Evolutionary conservation across 257 asterid species (phyloP).

Genomic region (Osmanthus fragrans): DNA sequence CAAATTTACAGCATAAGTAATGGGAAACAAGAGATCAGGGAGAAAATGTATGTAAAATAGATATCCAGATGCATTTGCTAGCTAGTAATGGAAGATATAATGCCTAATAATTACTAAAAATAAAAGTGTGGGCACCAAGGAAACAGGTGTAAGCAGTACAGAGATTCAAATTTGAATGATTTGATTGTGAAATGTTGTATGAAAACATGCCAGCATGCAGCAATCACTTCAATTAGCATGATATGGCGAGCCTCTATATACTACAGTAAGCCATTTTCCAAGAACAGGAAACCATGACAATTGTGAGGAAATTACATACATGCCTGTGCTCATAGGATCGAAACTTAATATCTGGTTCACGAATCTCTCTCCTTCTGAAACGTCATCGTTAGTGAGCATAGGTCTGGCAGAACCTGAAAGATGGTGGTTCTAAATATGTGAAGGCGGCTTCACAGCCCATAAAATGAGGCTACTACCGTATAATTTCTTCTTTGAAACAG

Average conservation of each 20-base stretch:
- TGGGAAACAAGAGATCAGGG: not conserved
- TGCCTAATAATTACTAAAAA: slow-evolving; percentile 7
- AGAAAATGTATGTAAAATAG: not conserved
- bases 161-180: not conserved
- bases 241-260: not conserved
- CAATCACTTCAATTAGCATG: slow-evolving; percentile 4
- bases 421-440: slow-evolving; percentile 23
- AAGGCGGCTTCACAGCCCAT: slow-evolving; percentile 11
- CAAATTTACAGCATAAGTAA: too few species aligned
- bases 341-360: slow-evolving; percentile 55
- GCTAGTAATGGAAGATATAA: not conserved
- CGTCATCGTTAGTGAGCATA: slow-evolving; percentile 78
- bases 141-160: not conserved
- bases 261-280: not conserved
- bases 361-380: slow-evolving; percentile 65
- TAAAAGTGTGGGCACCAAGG: not conserved
- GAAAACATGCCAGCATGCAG: not conserved
- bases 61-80: not conserved
- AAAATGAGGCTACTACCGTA: slow-evolving; percentile 7
- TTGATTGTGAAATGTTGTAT: not conserved
- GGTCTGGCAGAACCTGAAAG: slow-evolving; percentile 87
- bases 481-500: not conserved
- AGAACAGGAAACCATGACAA: slow-evolving; percentile 12
- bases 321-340: slow-evolving; percentile 52
- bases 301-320: slow-evolving; percentile 54